phyloP scores from a whole-genome alignment of 352 stramenopile genomes.

The Phytophthora pisi region DNA sequence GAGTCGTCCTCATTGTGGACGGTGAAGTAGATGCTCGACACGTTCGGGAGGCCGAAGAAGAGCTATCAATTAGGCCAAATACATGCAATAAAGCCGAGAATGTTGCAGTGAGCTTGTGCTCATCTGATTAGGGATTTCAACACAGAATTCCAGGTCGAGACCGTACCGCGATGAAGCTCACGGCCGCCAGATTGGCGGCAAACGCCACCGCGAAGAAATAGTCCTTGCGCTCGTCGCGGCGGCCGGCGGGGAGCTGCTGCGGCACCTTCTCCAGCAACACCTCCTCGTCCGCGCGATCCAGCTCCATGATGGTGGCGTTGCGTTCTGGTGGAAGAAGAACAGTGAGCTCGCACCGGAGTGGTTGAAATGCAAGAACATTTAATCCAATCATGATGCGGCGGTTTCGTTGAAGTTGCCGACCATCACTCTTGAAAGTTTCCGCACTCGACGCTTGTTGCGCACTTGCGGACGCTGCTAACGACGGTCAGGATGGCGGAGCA shows the following conservation, averaged over 20 bases:
- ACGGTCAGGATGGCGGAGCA: slow-evolving; percentile 39
- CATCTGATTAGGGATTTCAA: slow-evolving; percentile 26
- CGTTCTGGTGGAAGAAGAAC: slow-evolving; percentile 25
- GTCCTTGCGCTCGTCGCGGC: slow-evolving; percentile 69
- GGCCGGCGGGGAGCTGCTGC: slow-evolving; percentile 28
- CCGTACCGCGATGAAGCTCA: slow-evolving; percentile 67
- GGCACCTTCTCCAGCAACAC: slow-evolving; percentile 64
- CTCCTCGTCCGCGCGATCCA: slow-evolving; percentile 65
- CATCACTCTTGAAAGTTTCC: slow-evolving; percentile 17
- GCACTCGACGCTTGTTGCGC: slow-evolving; percentile 2
- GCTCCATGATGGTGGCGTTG: slow-evolving; percentile 52
- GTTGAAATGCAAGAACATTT: slow-evolving; percentile 17
- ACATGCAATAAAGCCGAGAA: slow-evolving; percentile 4
- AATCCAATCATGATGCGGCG: slow-evolving; percentile 15
- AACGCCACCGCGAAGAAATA: slow-evolving; percentile 70
- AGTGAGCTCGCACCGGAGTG: slow-evolving; percentile 4
- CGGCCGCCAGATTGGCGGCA: slow-evolving; percentile 56
- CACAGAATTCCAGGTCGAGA: not conserved
- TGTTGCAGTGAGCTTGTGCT: not conserved
- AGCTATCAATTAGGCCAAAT: slow-evolving; percentile 41
- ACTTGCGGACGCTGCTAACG: not conserved
- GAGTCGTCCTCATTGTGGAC: slow-evolving; percentile 57
- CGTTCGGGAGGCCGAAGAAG: slow-evolving; percentile 74
- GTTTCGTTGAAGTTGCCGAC: slow-evolving; percentile 44
- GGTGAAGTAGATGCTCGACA: slow-evolving; percentile 82